Evolutionary conservation across 495 filamentous ascomycete genomes (phyloP).

Genomic region (Aspergillus sclerotioniger): DNA sequence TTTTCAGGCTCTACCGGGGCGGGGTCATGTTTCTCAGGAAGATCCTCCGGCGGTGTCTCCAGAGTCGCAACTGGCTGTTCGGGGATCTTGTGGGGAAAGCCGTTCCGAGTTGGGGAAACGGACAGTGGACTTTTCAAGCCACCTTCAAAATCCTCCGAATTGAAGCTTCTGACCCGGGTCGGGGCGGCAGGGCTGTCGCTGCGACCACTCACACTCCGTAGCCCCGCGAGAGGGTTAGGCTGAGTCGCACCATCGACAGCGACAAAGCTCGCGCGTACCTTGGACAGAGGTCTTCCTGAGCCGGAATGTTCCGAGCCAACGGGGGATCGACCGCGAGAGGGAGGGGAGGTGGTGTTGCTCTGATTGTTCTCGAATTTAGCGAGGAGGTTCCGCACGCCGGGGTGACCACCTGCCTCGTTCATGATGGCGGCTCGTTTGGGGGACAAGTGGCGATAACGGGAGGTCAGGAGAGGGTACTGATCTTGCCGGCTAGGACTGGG

Average conservation of each 20-base stretch:
- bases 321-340: conserved; percentile 73
- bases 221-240: conserved; percentile 31
- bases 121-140: conserved; percentile 31
- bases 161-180: conserved; percentile 34
- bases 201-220: conserved; percentile 36
- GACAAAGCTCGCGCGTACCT: conserved; percentile 81
- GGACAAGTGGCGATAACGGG: neutral
- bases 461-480: conserved; percentile 4
- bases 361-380: conserved; percentile 83
- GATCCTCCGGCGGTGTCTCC: neutral
- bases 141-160: conserved; percentile 31
- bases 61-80: conserved; percentile 10
- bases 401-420: conserved; percentile 47
- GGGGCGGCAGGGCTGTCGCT: conserved; percentile 34
- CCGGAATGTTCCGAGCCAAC: conserved; percentile 47
- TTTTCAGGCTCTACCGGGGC: conserved; percentile 4
- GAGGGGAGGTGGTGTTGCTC: conserved; percentile 53
- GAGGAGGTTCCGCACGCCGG: conserved; percentile 69
- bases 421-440: conserved; percentile 31
- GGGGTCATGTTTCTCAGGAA: neutral
- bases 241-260: conserved; percentile 59
- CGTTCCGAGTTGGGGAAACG: conserved; percentile 27
- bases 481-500: neutral
- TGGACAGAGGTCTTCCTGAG: conserved; percentile 63
- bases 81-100: conserved; percentile 19